Percentiles rank a stretch among this genome's conserved stretches.
Conservation (phyloP, 192 early-diverging fungal species). For the Dissophora ornata region DNA sequence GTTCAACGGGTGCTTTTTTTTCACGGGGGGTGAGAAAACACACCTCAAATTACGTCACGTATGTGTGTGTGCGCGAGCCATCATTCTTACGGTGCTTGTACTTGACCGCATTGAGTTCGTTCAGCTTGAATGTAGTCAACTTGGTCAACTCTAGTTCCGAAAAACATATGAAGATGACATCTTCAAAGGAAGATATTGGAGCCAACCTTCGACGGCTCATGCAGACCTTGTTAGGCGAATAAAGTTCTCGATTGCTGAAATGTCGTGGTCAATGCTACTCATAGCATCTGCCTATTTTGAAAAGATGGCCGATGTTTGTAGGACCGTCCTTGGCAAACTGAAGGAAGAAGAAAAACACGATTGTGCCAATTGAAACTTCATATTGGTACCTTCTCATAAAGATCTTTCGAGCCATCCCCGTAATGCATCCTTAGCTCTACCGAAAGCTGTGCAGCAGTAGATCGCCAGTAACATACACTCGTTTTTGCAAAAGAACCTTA, state of each 20-base stretch:
- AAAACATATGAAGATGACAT: not conserved
- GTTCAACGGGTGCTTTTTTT: too few relatives aligned
- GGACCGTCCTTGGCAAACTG: not conserved
- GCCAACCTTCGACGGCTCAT: conserved; percentile 1
- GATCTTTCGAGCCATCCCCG: not conserved
- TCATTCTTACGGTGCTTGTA: too few relatives aligned
- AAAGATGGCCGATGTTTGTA: not conserved
- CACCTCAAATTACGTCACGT: too few relatives aligned
- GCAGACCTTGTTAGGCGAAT: not conserved
- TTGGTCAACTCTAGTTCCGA: not conserved
- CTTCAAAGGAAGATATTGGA: not conserved
- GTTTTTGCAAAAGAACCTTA: too few relatives aligned
- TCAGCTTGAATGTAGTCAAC: conserved; percentile 14
- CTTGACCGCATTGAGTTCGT: conserved; percentile 4
- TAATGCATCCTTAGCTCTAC: conserved; percentile 4
- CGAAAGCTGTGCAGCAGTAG: not conserved
- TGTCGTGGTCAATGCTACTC: not conserved
- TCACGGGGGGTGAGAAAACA: too few relatives aligned
- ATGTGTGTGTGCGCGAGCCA: too few relatives aligned
- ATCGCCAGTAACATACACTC: too few relatives aligned
- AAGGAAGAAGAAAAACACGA: not conserved
- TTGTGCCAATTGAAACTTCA: not conserved
- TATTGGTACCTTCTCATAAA: not conserved
- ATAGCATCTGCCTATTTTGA: not conserved
- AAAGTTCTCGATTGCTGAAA: conserved; percentile 6